These are phyloP conservation scores for Colletotrichum acutatum DNA, from an alignment of 2,329 filamentous ascomycete species.

Conservation along the genomic window DNA sequence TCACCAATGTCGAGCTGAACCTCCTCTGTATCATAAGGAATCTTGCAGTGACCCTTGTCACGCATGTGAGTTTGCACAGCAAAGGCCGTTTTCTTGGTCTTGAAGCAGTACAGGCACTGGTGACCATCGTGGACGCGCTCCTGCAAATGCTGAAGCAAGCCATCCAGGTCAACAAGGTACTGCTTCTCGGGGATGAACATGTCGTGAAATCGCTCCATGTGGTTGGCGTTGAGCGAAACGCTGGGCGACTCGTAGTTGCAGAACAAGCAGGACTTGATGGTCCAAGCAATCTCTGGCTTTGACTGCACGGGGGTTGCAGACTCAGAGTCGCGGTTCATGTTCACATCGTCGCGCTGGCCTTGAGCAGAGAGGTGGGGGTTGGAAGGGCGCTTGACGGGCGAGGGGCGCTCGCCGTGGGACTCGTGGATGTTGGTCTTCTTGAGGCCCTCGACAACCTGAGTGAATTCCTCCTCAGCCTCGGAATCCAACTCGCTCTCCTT, in stretches of 20 bases:
- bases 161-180: slow-evolving; percentile 85
- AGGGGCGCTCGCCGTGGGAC: slow-evolving; percentile 51
- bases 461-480: slow-evolving; percentile 80
- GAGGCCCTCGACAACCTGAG: slow-evolving; percentile 80
- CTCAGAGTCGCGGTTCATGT: slow-evolving; percentile 55
- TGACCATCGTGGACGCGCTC: slow-evolving; percentile 82
- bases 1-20: slow-evolving; percentile 96
- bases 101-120: slow-evolving; percentile 90
- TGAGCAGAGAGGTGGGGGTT: slow-evolving; percentile 59
- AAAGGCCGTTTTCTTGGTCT: slow-evolving; percentile 79
- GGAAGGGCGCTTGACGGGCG: slow-evolving; percentile 65
- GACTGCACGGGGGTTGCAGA: slow-evolving; percentile 51
- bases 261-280: slow-evolving; percentile 79
- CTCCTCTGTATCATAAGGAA: slow-evolving; percentile 87
- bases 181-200: slow-evolving; percentile 94
- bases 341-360: slow-evolving; percentile 53
- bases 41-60: slow-evolving; percentile 96
- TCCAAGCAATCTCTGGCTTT: slow-evolving; percentile 50
- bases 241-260: slow-evolving; percentile 88
- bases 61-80: slow-evolving; percentile 97
- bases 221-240: slow-evolving; percentile 78
- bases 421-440: slow-evolving; percentile 77
- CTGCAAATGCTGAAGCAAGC: slow-evolving; percentile 81
- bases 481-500: slow-evolving; percentile 65
- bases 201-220: slow-evolving; percentile 94